A percentile compares a stretch with the other conserved stretches of the same genome.
These are phyloP conservation scores for Penicillium pancosmium DNA, from an alignment of 495 filamentous ascomycete genomes.

Conservation along the genomic window DNA sequence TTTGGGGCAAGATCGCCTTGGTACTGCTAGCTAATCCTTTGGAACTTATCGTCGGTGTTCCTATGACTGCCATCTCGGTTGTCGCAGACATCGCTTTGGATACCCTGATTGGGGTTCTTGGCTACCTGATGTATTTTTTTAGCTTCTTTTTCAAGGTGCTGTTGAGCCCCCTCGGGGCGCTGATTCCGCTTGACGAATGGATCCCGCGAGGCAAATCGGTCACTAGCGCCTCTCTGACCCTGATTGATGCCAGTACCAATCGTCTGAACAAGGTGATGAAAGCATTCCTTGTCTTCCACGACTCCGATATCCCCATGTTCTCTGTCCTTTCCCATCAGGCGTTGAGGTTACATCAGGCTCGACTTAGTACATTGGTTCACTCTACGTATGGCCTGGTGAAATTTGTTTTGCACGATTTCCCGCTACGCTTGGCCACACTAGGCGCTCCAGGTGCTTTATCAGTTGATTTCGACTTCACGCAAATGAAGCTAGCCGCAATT, in stretches of 20 bases:
- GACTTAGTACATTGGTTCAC: constrained; percentile 29
- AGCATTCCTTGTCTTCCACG: constrained; percentile 48
- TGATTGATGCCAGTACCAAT: constrained; percentile 49
- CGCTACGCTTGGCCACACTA: constrained; percentile 35
- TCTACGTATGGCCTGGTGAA: constrained; percentile 26
- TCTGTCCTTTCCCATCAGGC: constrained; percentile 64
- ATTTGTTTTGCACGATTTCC: constrained; percentile 45
- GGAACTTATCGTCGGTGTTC: constrained; percentile 65
- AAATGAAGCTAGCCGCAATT: constrained; percentile 15
- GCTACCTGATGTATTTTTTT: constrained; percentile 57
- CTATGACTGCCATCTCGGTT: constrained; percentile 68
- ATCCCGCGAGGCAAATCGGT: constrained; percentile 41
- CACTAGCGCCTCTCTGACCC: constrained; percentile 48
- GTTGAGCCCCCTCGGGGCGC: constrained; percentile 44
- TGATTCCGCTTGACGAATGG: constrained; percentile 46
- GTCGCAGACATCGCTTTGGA: constrained; percentile 73
- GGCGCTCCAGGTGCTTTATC: constrained; percentile 27
- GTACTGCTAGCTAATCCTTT: constrained; percentile 79
- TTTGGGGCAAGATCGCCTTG: constrained; percentile 81
- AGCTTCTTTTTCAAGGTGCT: constrained; percentile 48
- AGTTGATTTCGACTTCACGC: constrained; percentile 18
- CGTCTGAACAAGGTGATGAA: constrained; percentile 48
- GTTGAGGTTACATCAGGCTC: constrained; percentile 51
- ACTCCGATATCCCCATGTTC: constrained; percentile 62
- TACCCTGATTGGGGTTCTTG: constrained; percentile 57